Percentiles rank a stretch among this genome's conserved stretches.
phyloP scores from a whole-genome alignment of 1,284 basidiomycete genomes.

The Trichosporon sp. region DNA sequence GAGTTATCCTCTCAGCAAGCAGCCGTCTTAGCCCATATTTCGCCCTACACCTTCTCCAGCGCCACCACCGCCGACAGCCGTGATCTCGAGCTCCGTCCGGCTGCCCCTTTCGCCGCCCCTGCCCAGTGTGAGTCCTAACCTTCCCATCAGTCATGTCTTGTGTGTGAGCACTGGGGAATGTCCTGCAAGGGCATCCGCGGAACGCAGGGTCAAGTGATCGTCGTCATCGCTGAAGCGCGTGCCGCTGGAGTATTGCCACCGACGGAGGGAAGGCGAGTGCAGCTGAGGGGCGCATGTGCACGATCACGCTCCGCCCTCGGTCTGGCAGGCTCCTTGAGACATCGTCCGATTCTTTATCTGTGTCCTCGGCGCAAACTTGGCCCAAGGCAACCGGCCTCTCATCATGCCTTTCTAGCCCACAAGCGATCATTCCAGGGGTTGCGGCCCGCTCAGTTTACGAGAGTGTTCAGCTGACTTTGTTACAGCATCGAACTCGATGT shows the following conservation, averaged over 20 bases:
- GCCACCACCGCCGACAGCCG: slow-evolving; percentile 40
- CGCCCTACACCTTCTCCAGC: slow-evolving; percentile 38
- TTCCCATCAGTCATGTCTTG: background rate
- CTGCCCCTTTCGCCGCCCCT: background rate
- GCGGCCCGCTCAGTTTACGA: background rate
- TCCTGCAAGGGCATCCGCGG: background rate
- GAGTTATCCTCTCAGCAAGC: slow-evolving; percentile 48
- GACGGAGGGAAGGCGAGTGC: background rate
- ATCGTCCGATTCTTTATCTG: background rate
- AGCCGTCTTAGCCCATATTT: slow-evolving; percentile 23
- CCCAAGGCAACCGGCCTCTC: background rate
- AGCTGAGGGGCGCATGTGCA: background rate
- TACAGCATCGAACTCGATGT: background rate
- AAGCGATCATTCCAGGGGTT: background rate
- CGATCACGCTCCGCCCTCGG: background rate
- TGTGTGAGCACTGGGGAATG: background rate
- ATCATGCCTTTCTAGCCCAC: background rate
- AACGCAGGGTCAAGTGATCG: background rate
- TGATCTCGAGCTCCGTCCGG: slow-evolving; percentile 42
- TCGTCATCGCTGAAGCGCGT: background rate
- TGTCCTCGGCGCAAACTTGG: background rate
- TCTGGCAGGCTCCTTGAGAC: background rate
- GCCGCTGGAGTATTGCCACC: too few relatives aligned
- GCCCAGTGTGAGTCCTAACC: slow-evolving; percentile 24
- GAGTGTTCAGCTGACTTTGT: background rate